Evolutionary conservation across 2,329 filamentous ascomycete species (phyloP), one percentile per base, ranked within the genome.

Genomic region (Fusarium sp.): DNA sequence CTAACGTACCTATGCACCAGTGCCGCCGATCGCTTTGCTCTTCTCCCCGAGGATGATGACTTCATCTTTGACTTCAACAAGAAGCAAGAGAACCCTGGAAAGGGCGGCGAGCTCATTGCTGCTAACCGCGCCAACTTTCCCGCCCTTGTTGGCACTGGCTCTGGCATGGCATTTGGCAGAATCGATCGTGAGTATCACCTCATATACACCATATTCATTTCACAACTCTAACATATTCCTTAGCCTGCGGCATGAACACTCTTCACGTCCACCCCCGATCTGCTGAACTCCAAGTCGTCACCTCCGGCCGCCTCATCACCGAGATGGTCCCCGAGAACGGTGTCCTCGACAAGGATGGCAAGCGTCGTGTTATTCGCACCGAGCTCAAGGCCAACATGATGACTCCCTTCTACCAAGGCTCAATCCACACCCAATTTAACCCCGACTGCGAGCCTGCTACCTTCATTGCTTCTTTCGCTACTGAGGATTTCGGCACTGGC

Each of bases 111-210:
- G 69, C 78, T 86, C 62, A 76, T 85, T 36, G 78, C 81, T 20
- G 84, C 85, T 42, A 86, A 87, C 77, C 81, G 85, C 72, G 83
- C 84, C 76, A 83, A 81, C 35, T 88, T 88, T 76, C 86, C 86
- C 4, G 84, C 85, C 25, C 81, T 88, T 20, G 82, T 86, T 20
- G 81, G 83, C 46, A 85, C 83, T 6, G 81, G 81, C 20, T 76
- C 82, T 35, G 81, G 80, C 58, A 84, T 85, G 78, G 83, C 84
- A 4, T 76, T 87, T 10, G 85, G 83, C 39, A 82, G 83, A 70
- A 76, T 88, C 36, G 78, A 80, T 33, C 77, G 76, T 78, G 69
- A 67, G 76, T 60, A 27, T 6, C 23, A 6, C 25, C 18, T 33
- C 21, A 13, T 7, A 5, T 7, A 41, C 20, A 18, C 10, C 20